phyloP scores from a whole-genome alignment of 352 stramenopile genomes.

The Aphanomyces stellatus region DNA sequence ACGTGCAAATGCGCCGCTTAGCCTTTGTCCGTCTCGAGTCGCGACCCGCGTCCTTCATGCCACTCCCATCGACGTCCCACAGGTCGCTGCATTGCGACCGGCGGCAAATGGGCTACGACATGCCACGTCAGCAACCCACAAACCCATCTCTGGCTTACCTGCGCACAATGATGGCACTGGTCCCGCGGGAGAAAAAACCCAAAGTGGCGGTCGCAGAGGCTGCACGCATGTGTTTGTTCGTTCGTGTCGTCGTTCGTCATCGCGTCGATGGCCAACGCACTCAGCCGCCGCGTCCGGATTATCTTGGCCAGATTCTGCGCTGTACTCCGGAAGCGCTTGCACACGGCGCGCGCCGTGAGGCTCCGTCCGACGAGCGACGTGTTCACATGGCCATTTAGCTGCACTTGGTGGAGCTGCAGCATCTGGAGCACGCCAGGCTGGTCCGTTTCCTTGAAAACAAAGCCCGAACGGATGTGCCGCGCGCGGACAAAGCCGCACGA shows the following conservation, averaged over 20 bases:
- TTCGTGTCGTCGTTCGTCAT: background rate
- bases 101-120: background rate
- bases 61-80: background rate
- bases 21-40: background rate
- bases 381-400: background rate
- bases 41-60: no score
- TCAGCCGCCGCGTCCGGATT: background rate
- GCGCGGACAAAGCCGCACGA: background rate
- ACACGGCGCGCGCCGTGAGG: background rate
- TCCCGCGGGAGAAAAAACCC: background rate
- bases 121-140: no score
- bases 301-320: background rate
- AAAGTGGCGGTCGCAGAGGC: background rate
- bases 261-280: background rate
- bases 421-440: background rate
- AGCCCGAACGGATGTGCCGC: background rate
- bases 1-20: background rate
- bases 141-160: no score
- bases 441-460: background rate
- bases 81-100: background rate
- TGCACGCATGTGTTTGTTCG: no score
- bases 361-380: background rate
- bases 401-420: background rate
- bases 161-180: background rate
- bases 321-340: background rate